Evolutionary conservation across 2,329 filamentous ascomycete genomes (phyloP), one percentile per base, ranked within the genome.

Genomic region (Colletotrichum acutatum): DNA sequence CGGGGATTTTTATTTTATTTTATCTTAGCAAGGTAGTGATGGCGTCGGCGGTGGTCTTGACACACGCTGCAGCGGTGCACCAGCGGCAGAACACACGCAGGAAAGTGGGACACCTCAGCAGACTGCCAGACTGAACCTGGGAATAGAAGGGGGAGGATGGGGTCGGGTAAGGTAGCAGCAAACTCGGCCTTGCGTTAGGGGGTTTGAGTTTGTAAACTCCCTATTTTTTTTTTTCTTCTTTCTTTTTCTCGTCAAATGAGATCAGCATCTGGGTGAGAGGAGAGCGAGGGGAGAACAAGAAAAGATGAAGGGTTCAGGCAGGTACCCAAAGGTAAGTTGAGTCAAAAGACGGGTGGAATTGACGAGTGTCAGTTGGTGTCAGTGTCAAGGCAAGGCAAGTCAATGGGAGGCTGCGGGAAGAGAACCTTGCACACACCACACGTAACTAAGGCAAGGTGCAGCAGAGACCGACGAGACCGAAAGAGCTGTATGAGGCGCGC

Each of bases 1-100:
- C 70, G 70, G 70, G 70, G 70, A 72, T 70, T 72, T 72, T 52
- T 30, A 30, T 68, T 67, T 71, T 67, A 61, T 54, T 65, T 49
- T 49, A 9, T 49, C 22, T 49, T 22, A 49, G 42, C 42, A 49
- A 49, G 49, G 54, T 14, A 68, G 66, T 56, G 60, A 72, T 72
- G 70, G 70, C 66, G 66, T 65, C 60, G 70, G 60, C 46, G 46
- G 70, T 61, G 66, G 70, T 70, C 70, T 70, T 46, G 66, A 72
- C 49, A 63, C 46, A 34, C 37, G 59, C 28, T 46, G 58, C 58
- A 61, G 42, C 42, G 19, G 53, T 28, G 53, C 53, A 57, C 14
- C 53, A 57, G 53, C 53, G 28, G 53, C 22, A 57, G 32, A n/a
- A 19, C 19, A 49, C 68, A 61, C 68, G 34, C 66, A 34, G 59